Base-by-base conservation (phyloP, 2,329 filamentous ascomycete species). In the Calycina herbarum region DNA sequence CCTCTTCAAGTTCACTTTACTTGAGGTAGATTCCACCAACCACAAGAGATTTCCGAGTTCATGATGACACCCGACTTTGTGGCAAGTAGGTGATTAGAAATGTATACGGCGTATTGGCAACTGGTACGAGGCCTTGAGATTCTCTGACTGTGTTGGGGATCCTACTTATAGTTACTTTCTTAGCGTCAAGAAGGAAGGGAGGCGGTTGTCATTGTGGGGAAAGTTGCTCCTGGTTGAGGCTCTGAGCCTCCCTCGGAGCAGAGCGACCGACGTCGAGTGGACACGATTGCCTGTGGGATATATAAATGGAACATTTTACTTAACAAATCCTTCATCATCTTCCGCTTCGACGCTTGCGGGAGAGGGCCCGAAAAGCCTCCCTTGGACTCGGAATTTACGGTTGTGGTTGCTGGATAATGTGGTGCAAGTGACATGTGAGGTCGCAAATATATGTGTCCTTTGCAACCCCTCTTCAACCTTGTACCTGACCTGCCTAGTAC, bases 311-410 rank as follows among this genome's bases (percentile, higher is more conserved):
- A 40, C 38, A 40, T 17, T 40, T 40, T 11, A 40, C 38, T 40
- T 40, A 24, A 42, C 6, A 11, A 42, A 31, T 45, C 31, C 27
- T 33, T 31, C 24, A 2, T 56, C 29, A 20, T 17, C 27, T 29
- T 17, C 20, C 35, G n/a, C 15, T 51, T 54, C 48, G 48, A 54
- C 13, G 17, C 27, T 48, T 38, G 38, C 58, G 31, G 59, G 59
- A 38, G 38, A 33, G 27, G 4, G 33, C 7, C 42, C 45, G 59
- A 61, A 56, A 56, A 61, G 59, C 59, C 59, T 54, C 59, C 17
- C 27, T 33, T 61, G 29, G 45, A 13, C 13, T n/a, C 40, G 59
- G 59, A 61, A 48, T 6, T 31, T 11, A n/a, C 29, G n/a, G 20
- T 15, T 24, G 48, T 27, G 48, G 48, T 24, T 24, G 48, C 10